Evolutionary conservation across 108 stramenopile species (phyloP), one percentile per base, ranked within the genome.

Genomic region (Schizochytrium sp.): DNA sequence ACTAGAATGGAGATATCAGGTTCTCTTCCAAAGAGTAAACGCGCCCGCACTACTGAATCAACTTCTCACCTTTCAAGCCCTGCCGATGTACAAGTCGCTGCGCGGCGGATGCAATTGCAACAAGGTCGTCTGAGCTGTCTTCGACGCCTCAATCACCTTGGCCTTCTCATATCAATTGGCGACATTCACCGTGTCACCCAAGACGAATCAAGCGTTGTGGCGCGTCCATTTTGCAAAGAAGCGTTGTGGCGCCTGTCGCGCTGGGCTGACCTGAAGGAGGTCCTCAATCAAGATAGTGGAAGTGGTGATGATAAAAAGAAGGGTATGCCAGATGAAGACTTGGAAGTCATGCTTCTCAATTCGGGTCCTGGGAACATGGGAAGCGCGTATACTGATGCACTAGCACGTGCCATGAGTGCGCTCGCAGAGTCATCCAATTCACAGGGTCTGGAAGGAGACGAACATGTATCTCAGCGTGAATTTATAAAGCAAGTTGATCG

Each of bases 281-380:
- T 55, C 28, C 47, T 83, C 45, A 53, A 83, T 7, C 49, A 42
- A 53, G 64, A 69, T 12, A 8, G 12, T 44, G 10, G 12, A 8
- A 50, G 76, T 53, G 47, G 38, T n/a, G 2, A 83, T 83, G 50
- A 41, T 17, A 41, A 47, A n/a, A 47, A 83, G 76, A 53, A 5
- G 55, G 1, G 17, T 15, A 44, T 41, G 2, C 28, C 28, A 17
- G 64, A 69, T 7, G 64, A 69, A 2, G 64, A 69, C 28, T 44
- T 69, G 10, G 64, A 69, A 7, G 42, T 69, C 12, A 44, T 69
- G 10, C 2, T 83, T n/a, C 53, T 83, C 47, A 55, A 83, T 83
- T 49, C 76, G 8, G 76, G 76, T 2, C 76, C 76, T 83, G 76
- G 76, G 40, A 83, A 83, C 47, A 83, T 83, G 76, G 76, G 76